Evolutionary conservation across 2,329 filamentous ascomycete species (phyloP), one percentile per base, ranked within the genome.

Genomic region (Paecilomyces niveus): DNA sequence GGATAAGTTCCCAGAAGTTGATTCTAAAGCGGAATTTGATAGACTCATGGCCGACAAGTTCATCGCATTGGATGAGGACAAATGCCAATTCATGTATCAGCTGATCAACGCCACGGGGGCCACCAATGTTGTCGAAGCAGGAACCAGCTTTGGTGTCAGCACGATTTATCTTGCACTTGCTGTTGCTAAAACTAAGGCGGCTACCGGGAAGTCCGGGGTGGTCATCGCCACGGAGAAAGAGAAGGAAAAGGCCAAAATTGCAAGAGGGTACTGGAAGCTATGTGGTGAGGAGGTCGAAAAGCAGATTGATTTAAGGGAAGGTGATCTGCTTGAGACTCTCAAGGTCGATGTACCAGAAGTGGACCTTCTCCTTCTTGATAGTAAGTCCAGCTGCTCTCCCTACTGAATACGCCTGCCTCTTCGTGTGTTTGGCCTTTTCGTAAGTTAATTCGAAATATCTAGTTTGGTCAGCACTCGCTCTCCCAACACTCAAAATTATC

Each of bases 401-500:
- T 10, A n/a, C 9, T 22, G 4, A 10, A 3, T 31, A 13, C 22
- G 3, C n/a, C 15, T 49, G 29, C 26, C 6, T 3, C 22, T 31
- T 13, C 13, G 10, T 33, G 32, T 54, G 53, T 50, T 56, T 11
- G n/a, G 55, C 13, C 15, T 32, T 57, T n/a, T 5, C 1, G 18
- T 55, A 29, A 54, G 29, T n/a, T 49, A 11, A 13, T 24, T 50
- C 8, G 22, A 29, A 31, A 21, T 7, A 32, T 11, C 3, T 57
- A 85, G 82, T 85, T 56, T 85, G 83, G 82, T 77, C 81, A 0
- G 73, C 78, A 0, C 68, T 85, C 55, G 80, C 81, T 1, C 70
- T 85, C 21, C 82, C 83, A 1, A 77, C 81, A 0, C 69, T 85
- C 15, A 73, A 77, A 58, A 64, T 80, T 0, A 70, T 84, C 2